A percentile compares a stretch with the other conserved stretches of the same genome.
These are phyloP conservation scores for Coix lacrymajobi DNA, from an alignment of 176 grass and related monocot genomes.

Conservation along the genomic window DNA sequence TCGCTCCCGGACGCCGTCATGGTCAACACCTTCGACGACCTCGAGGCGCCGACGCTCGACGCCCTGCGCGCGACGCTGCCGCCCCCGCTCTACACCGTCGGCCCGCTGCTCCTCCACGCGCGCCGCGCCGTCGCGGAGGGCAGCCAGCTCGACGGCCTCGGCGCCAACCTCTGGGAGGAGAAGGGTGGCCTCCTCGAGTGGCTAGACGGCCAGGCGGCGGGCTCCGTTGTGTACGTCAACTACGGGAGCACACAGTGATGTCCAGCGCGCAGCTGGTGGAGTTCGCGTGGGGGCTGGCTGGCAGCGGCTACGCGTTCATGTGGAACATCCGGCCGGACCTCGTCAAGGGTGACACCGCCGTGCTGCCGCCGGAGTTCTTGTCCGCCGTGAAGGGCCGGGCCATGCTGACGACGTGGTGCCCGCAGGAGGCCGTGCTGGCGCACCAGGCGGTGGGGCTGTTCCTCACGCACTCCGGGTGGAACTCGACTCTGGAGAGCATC, in stretches of 20 bases:
- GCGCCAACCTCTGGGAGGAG: not conserved
- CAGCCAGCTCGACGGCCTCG: not conserved
- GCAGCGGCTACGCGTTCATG: constrained; percentile 50
- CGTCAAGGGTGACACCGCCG: constrained; percentile 33
- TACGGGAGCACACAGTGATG: not conserved
- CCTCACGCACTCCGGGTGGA: constrained; percentile 78
- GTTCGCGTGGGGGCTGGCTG: not conserved
- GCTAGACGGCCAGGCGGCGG: not conserved
- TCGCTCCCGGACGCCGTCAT: not conserved
- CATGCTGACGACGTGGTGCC: constrained; percentile 55
- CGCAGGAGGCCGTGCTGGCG: constrained; percentile 57
- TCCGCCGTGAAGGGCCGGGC: constrained; percentile 34
- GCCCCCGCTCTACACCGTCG: not conserved
- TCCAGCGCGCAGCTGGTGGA: not conserved
- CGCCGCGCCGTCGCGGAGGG: not conserved
- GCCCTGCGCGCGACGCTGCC: not conserved
- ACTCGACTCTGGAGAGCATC: constrained; percentile 70
- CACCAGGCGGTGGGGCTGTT: constrained; percentile 52
- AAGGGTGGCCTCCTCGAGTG: not conserved
- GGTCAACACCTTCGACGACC: not conserved
- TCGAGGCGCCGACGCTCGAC: not conserved
- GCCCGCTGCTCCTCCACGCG: not conserved
- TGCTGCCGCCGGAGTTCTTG: constrained; percentile 47
- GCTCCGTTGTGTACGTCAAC: not conserved
- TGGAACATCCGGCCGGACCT: constrained; percentile 70